Base-by-base conservation (phyloP, 352 stramenopile genomes). In the Globisporangium rhizosaccharum region DNA sequence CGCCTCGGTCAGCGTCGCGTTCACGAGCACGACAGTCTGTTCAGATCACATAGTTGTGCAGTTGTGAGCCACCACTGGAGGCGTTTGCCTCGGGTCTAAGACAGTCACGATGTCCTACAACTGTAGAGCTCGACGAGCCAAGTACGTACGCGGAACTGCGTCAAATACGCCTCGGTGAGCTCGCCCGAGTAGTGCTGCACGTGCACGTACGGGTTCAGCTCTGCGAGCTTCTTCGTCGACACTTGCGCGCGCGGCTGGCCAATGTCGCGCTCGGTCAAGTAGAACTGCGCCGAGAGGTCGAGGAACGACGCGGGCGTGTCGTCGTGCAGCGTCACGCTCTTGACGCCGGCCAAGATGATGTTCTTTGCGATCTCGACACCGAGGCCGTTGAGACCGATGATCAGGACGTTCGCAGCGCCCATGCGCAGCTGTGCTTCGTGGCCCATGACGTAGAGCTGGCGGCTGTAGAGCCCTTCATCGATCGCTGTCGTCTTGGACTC, bases 361-460 rank as follows among this genome's bases (percentile, higher is more conserved):
- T 99, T 99, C 79, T 99, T 99, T 42, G 96, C 97, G 36, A 99
- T 90, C 73, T 99, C 97, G 12, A 98, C 94, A 42, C 96, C 97
- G 7, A 99, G 77, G 0, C 97, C 97, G 49, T 97, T 96, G 28
- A 97, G 71, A 1, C 97, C 97, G 56, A 98, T 70, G 62, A 99
- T 79, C 39, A 99, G 83, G 30, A 98, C 97, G 53, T 96, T 96
- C 17, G 90, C 91, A 20, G 78, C 73, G 63, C 96, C 95, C 97
- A 99, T 99, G 47, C 94, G 88, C 61, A 91, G 76, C 81, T 99
- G 97, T 15, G 97, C 97, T 66, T 99, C 97, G 70, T 98, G 97
- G 25, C 98, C 98, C 93, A 99, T 99, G 25, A 99, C 98, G 67
- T 99, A 99, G 11, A 99, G 85, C 83, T 99, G 97, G 39, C 92